Conservation (phyloP, 2,329 filamentous ascomycete species). For the Trematosphaeria pertusa region DNA sequence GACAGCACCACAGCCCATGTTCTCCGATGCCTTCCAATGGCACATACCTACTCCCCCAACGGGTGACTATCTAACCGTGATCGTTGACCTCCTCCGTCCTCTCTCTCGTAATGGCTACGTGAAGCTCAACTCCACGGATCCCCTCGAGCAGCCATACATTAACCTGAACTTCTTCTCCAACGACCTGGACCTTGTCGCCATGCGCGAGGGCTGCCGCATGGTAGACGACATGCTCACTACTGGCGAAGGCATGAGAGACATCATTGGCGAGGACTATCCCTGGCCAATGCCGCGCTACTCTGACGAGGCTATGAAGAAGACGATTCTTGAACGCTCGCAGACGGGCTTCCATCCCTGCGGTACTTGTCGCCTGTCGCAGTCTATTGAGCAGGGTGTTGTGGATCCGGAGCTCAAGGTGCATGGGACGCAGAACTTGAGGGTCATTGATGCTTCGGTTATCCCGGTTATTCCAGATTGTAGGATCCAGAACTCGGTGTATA, state of each 20-base stretch:
- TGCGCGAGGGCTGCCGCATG: constrained; percentile 65
- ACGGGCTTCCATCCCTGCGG: constrained; percentile 67
- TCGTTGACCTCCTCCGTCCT: constrained; percentile 60
- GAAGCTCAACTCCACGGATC: constrained; percentile 64
- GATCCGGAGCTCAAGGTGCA: constrained; percentile 23
- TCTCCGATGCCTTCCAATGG: constrained; percentile 60
- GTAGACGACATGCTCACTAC: constrained; percentile 64
- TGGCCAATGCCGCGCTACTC: constrained; percentile 65
- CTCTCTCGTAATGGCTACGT: constrained; percentile 64
- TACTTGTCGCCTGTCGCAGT: constrained; percentile 60
- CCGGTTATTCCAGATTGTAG: constrained; percentile 57
- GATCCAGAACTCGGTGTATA: constrained; percentile 59
- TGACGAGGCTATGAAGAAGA: constrained; percentile 63
- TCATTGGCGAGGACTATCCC: constrained; percentile 63
- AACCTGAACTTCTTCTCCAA: constrained; percentile 36
- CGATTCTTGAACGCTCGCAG: constrained; percentile 63
- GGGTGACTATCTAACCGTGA: constrained; percentile 64
- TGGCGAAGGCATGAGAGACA: constrained; percentile 64
- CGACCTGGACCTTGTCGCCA: constrained; percentile 61
- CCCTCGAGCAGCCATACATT: constrained; percentile 67
- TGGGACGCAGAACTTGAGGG: constrained; percentile 51
- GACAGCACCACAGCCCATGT: constrained; percentile 61
- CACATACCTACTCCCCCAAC: constrained; percentile 51
- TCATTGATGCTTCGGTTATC: constrained; percentile 40
- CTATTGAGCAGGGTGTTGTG: constrained; percentile 49